A percentile compares a stretch with the other conserved stretches of the same genome.
Conservation (phyloP, 768 basidiomycete genomes). For the Trametopsis cervina region DNA sequence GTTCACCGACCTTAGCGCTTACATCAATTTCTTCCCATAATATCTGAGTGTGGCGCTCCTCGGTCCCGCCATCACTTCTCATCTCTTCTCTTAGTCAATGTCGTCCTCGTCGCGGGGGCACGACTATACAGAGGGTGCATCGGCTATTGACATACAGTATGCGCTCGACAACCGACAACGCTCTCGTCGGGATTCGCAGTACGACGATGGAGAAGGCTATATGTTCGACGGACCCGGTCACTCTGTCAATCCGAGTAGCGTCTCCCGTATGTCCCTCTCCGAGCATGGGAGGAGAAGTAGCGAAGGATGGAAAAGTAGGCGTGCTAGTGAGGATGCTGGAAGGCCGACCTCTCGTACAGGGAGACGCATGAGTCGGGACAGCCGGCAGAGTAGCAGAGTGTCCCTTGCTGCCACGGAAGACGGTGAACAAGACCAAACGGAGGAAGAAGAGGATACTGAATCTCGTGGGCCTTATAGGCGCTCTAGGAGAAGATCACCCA, state of each 20-base stretch:
- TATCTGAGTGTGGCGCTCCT: not conserved
- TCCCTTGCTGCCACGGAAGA: conserved; percentile 8
- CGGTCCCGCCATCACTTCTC: not conserved
- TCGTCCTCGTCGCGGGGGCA: conserved; percentile 14
- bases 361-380: conserved; percentile 16
- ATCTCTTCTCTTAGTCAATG: conserved; percentile 8
- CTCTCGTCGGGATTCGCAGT: conserved; percentile 63
- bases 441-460: conserved; percentile 28
- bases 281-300: conserved; percentile 49
- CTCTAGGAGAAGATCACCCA: conserved; percentile 14
- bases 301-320: conserved; percentile 48
- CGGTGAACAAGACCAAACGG: conserved; percentile 22
- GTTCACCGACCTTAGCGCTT: too few species aligned
- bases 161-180: conserved; percentile 46
- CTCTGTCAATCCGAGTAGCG: conserved; percentile 66
- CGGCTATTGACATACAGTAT: conserved; percentile 61
- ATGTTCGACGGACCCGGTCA: conserved; percentile 73
- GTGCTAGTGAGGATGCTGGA: conserved; percentile 30
- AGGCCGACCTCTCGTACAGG: conserved; percentile 7
- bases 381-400: conserved; percentile 11
- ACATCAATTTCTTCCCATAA: not conserved
- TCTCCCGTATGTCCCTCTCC: conserved; percentile 69
- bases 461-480: conserved; percentile 9
- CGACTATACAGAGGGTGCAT: conserved; percentile 88
- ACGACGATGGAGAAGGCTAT: conserved; percentile 53